Percentiles rank a stretch among this genome's conserved stretches.
Conservation (phyloP, 306 rosid genomes). For the Quercus robur region DNA sequence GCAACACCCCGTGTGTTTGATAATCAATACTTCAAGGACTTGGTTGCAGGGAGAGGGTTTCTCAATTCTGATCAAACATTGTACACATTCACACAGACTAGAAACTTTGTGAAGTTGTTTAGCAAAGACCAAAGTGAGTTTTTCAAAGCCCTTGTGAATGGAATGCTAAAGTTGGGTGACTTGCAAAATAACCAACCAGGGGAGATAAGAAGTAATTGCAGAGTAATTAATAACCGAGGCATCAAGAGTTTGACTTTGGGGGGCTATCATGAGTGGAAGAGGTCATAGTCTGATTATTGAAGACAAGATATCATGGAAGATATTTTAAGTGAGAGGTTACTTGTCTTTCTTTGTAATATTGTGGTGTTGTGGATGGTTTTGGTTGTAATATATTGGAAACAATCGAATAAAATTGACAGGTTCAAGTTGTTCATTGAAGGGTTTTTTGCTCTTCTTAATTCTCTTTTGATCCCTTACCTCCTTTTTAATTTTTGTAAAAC, state of each 20-base stretch:
- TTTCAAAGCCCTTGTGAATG: conserved; percentile 60
- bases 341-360: neutral
- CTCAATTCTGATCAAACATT: conserved; percentile 86
- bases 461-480: neutral
- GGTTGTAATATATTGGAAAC: conserved; percentile 1
- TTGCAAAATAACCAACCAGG: conserved; percentile 63
- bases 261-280: neutral
- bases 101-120: conserved; percentile 42
- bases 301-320: neutral
- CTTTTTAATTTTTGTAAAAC: neutral
- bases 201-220: conserved; percentile 73
- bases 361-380: neutral
- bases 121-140: conserved; percentile 39
- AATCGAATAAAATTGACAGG: neutral
- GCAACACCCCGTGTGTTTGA: conserved; percentile 70
- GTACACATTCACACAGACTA: conserved; percentile 41
- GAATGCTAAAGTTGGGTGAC: conserved; percentile 85
- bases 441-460: neutral
- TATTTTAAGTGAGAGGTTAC: too few relatives aligned
- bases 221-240: conserved; percentile 43
- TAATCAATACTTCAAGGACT: conserved; percentile 88
- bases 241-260: too few relatives aligned
- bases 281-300: neutral
- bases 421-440: neutral
- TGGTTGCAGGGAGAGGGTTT: conserved; percentile 73